These are phyloP conservation scores for Lentinus tigrinus DNA, from an alignment of 768 basidiomycete species.

Conservation along the genomic window DNA sequence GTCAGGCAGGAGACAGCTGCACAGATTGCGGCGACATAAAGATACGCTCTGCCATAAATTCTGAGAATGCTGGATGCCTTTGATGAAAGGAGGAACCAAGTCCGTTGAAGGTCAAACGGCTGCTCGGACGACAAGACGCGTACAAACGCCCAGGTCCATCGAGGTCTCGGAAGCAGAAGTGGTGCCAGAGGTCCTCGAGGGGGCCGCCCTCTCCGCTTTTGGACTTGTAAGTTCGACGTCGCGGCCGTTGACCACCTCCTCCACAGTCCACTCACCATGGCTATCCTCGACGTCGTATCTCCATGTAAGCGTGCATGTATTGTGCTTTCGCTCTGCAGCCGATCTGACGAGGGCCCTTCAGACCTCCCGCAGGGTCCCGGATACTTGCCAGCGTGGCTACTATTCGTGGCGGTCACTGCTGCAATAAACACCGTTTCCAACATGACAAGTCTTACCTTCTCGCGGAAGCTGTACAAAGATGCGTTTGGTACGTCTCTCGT, in stretches of 20 bases:
- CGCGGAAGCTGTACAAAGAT: slow-evolving; percentile 69
- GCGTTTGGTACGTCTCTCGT: slow-evolving; percentile 23
- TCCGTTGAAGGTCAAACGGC: too few species aligned
- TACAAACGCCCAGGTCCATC: background rate
- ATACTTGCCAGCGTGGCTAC: slow-evolving; percentile 84
- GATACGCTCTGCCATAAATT: background rate
- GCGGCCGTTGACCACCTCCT: background rate
- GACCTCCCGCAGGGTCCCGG: slow-evolving; percentile 65
- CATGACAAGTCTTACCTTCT: slow-evolving; percentile 73
- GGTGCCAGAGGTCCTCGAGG: slow-evolving; percentile 9
- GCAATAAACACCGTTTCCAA: slow-evolving; percentile 88
- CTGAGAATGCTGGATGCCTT: too few species aligned
- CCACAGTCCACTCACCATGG: background rate
- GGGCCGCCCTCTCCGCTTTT: slow-evolving; percentile 5
- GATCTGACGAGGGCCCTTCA: background rate
- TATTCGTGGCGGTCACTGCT: slow-evolving; percentile 74
- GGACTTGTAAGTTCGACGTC: slow-evolving; percentile 7
- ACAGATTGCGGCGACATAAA: background rate
- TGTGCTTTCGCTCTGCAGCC: background rate
- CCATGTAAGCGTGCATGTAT: slow-evolving; percentile 13
- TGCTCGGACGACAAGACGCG: background rate
- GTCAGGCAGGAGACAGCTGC: background rate
- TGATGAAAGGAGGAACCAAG: too few species aligned
- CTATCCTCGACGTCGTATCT: slow-evolving; percentile 11
- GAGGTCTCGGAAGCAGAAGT: background rate